These are phyloP conservation scores for Ceratocystiopsis sp. DNA, from an alignment of 2,329 filamentous ascomycete genomes.

Conservation along the genomic window DNA sequence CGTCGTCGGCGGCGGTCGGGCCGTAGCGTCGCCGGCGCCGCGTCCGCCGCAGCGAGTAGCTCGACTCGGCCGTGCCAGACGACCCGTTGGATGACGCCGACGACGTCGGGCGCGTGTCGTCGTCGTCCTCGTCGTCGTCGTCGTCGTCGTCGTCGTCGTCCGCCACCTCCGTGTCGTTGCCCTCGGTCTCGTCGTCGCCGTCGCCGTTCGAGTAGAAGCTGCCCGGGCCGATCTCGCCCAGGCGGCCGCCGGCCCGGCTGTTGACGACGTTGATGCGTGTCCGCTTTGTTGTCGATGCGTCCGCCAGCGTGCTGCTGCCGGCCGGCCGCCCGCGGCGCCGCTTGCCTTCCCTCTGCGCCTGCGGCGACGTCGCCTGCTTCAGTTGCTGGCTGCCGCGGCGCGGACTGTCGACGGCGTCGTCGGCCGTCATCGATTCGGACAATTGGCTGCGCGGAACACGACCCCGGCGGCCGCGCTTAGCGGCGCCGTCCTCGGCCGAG, in stretches of 20 bases:
- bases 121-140: too few relatives aligned
- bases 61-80: slow-evolving; percentile 28
- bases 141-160: background rate
- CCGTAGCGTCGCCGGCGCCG: slow-evolving; percentile 24
- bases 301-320: slow-evolving; percentile 1
- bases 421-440: slow-evolving; percentile 7
- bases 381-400: too few relatives aligned
- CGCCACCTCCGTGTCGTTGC: slow-evolving; percentile 22
- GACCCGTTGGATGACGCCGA: slow-evolving; percentile 33
- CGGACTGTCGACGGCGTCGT: slow-evolving; percentile 1
- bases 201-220: slow-evolving; percentile 8
- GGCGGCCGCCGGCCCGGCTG: background rate
- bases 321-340: slow-evolving; percentile 1
- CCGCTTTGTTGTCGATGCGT: slow-evolving; percentile 6
- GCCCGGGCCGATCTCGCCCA: slow-evolving; percentile 20
- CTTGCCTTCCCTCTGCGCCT: background rate
- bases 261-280: slow-evolving; percentile 8
- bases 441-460: slow-evolving; percentile 7
- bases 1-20: slow-evolving; percentile 3
- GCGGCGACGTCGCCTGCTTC: background rate
- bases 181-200: background rate
- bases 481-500: background rate
- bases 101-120: slow-evolving; percentile 9
- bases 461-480: slow-evolving; percentile 7
- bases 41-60: slow-evolving; percentile 37